phyloP scores from a whole-genome alignment of 2,329 filamentous ascomycete genomes.

The Calonectria pauciramosa region DNA sequence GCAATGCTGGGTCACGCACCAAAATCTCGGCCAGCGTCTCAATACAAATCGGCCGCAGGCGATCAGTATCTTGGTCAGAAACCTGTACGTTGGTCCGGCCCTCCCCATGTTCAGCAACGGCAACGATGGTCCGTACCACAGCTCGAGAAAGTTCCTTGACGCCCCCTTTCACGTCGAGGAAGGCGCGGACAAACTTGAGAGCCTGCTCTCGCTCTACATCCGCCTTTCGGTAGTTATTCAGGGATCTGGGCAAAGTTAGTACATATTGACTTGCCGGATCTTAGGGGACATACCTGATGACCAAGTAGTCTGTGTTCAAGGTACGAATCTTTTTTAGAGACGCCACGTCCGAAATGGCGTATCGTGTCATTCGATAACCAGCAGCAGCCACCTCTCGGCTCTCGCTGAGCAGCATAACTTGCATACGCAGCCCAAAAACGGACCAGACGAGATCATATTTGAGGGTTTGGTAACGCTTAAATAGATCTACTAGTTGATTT shows the following conservation, averaged over 20 bases:
- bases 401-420: conserved; percentile 95
- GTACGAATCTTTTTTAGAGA: conserved; percentile 90
- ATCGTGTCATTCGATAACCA: conserved; percentile 92
- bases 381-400: conserved; percentile 96
- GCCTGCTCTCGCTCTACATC: conserved; percentile 97
- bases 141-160: conserved; percentile 88
- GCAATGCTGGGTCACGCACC: conserved; percentile 84
- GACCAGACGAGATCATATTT: conserved; percentile 99
- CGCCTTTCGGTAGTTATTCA: conserved; percentile 97
- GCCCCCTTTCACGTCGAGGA: conserved; percentile 95
- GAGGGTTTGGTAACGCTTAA: conserved; percentile 90
- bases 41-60: conserved; percentile 89
- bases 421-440: conserved; percentile 92
- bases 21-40: conserved; percentile 94
- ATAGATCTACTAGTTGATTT: conserved; percentile 95
- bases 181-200: conserved; percentile 94
- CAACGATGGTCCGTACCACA: conserved; percentile 89
- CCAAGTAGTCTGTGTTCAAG: conserved; percentile 92
- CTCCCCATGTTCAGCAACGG: conserved; percentile 89
- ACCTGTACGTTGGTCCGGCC: conserved; percentile 81
- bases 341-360: conserved; percentile 91
- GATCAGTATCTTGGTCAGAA: conserved; percentile 82
- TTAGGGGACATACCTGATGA: conserved; percentile 70
- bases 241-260: conserved; percentile 65
- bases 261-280: neutral